Evolutionary conservation across 1,284 basidiomycete species (phyloP), one percentile per base, ranked within the genome.

Genomic region (Meira miltonrushii): DNA sequence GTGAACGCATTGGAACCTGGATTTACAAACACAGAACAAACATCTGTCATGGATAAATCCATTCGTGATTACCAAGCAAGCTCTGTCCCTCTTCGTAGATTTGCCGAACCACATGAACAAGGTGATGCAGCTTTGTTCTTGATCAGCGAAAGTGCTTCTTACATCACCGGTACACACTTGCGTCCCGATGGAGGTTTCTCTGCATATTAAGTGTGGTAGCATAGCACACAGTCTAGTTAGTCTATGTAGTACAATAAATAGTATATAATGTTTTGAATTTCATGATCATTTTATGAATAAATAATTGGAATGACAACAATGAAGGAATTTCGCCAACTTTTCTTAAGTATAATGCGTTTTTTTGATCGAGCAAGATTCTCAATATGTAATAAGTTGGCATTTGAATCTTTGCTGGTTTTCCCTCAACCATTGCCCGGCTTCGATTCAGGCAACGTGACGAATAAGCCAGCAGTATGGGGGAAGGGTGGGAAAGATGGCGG

Each of bases 21-120:
- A 12, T 72, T 75, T 71, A 76, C 74, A 65, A 71, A 76, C 64
- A 78, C 77, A 19, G 77, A 78, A 66, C 77, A 78, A 72, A 78
- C 77, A 19, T 69, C 66, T 39, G 72, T 56, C 39, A 78, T 78
- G 77, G 77, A 78, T 58, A 54, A 64, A 55, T 68, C 64, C 54
- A 67, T 78, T 39, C 68, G 75, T 50, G 74, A 78, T 39, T 78
- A 60, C 66, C 77, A 78, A 69, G 75, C 77, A 12, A 46, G 55
- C 39, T 65, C 61, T 55, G 71, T 78, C 47, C 77, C 77, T 38
- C 58, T 78, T n/a, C 66, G 68, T 43, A 60, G 77, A 46, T 78
- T 78, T 70, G 69, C 68, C 38, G 69, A 78, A 68, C 74, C 77
- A 40, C 58, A 68, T 40, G 77, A 78, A 67, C 75, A 78, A 69